Percentiles rank a stretch among this genome's conserved stretches.
These are phyloP conservation scores for Dictyostelium firmibasis DNA, from an alignment of 78 protist species.

Conservation along the genomic window DNA sequence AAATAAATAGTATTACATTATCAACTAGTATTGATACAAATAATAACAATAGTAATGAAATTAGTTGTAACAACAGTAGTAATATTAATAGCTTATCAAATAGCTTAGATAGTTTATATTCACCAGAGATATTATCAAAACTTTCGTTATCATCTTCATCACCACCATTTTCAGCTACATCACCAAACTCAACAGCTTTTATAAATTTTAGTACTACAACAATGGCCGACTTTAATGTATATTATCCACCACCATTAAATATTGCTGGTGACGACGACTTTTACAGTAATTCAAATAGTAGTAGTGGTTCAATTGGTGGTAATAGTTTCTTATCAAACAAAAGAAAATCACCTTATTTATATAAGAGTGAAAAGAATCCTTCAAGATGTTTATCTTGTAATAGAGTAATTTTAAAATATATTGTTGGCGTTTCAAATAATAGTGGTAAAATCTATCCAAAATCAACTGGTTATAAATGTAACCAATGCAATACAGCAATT, in stretches of 20 bases:
- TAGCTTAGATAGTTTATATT: not conserved
- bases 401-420: constrained; percentile 21
- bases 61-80: too few species aligned
- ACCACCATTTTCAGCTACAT: not conserved
- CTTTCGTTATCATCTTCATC: not conserved
- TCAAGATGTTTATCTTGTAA: not conserved
- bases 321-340: not conserved
- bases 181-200: not conserved
- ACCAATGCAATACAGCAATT: not conserved
- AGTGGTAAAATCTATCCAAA: not conserved
- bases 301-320: not conserved
- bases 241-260: constrained; percentile 9
- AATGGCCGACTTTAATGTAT: constrained; percentile 7
- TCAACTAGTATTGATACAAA: not conserved
- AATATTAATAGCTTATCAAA: not conserved
- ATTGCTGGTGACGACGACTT: not conserved
- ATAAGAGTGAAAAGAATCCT: not conserved
- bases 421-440: not conserved
- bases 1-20: not conserved
- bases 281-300: not conserved
- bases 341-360: constrained; percentile 14
- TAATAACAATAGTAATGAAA: not conserved
- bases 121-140: not conserved
- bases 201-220: not conserved
- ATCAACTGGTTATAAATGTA: constrained; percentile 4